Evolutionary conservation across 2,329 filamentous ascomycete genomes (phyloP), one percentile per base, ranked within the genome.

Genomic region (Fusarium sp.): DNA sequence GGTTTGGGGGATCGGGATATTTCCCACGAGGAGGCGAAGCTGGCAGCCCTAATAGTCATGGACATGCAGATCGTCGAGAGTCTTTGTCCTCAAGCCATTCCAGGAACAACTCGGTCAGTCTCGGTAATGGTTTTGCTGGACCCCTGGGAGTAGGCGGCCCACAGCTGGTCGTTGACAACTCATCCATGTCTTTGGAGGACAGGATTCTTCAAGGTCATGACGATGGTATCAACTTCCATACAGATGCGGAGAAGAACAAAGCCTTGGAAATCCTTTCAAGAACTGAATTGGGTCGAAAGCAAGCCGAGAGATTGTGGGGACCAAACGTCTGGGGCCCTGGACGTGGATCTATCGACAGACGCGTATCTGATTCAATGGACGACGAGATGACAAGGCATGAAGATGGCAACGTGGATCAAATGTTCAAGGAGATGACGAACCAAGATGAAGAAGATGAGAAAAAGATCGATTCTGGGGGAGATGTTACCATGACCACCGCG

Each of bases 401-500:
- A 35, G 84, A 84, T 20, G 81, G 80, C 42, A 84, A 83, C 26
- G 84, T 85, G 6, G 84, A 86, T 57, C 84, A 83, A 68, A 87
- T 88, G 84, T 87, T 88, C 72, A 80, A 84, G 43, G 85, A 87
- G 42, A 81, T 88, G 68, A 86, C 85, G 6, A 86, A 87, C 60
- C 81, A 84, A 58, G 83, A 85, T 18, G 84, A 86, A 7, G 82
- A 84, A 16, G 77, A 79, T 55, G 76, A 58, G 12, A 83, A 82
- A 70, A 78, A 78, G 66, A 79, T 79, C 43, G 76, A 78, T 31
- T 52, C 48, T 3, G 63, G 67, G 29, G 54, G 61, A n/a, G 76
- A 80, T 29, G 75, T 74, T 20, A 72, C 73, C 16, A 77, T 83
- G 48, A 83, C 81, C 33, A 78, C 82, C 23, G 82, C 80, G 48